Base-by-base conservation (phyloP, 1,139 yeast genomes). In the Kodamaea derodonti region DNA sequence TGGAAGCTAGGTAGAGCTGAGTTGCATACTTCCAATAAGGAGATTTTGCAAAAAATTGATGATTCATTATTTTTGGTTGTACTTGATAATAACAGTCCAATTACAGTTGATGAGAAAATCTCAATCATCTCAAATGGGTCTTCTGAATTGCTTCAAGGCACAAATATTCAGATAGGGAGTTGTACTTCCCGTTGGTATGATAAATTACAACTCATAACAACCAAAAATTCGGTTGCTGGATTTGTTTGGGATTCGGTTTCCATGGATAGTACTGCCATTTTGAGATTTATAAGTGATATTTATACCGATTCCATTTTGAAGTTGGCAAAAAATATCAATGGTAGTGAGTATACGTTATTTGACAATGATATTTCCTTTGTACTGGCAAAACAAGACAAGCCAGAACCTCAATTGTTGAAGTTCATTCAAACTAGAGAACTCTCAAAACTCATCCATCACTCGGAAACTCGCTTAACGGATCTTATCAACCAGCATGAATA, bases 101-200 rank as follows among this genome's bases (percentile, higher is more conserved):
- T 49, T 2, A 63, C 73, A 1, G 80, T 76, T 36, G 72, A 69
- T 30, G 75, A 71, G 20, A 71, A 71, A 42, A 58, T 70, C 2
- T 39, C 54, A 24, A 72, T 71, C 6, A 73, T 83, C 12, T 73
- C 82, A 22, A 84, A 81, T 51, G 94, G 94, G 17, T 72, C 84
- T 3, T 71, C 84, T 1, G 58, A 60, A 24, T 69, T 82, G 37
- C 70, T 76, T 31, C 59, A 64, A 2, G 64, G 64, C 15, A 62
- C 71, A 20, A 84, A 83, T 42, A 65, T 78, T 34, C 92, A 84
- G 56, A 62, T 71, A 11, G 94, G 94, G 14, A 76, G 87, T 2
- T 84, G 92, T 61, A 77, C 82, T 14, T 80, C 84, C 10, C 66
- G 94, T 48, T 83, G 90, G 85, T 83, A 81, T 51, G 94, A 84